Conservation (phyloP, 345 rosid genomes). For the Eucalyptus shirleyi region DNA sequence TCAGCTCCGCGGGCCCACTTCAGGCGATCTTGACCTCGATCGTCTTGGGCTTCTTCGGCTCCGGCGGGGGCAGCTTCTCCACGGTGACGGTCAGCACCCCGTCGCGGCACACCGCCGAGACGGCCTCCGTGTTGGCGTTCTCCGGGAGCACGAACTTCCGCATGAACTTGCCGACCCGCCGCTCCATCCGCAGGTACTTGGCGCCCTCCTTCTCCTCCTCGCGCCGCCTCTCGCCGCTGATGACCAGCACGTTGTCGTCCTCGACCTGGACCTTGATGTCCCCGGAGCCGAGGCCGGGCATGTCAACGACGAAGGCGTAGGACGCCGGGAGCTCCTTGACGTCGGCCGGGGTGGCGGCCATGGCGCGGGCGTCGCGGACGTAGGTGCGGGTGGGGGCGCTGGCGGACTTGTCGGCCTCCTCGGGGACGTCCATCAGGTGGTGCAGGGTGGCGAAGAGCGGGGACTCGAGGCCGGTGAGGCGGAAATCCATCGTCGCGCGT, state of each 20-base stretch:
- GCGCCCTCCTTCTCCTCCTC: conserved; percentile 38
- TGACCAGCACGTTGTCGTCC: conserved; percentile 53
- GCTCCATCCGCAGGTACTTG: conserved; percentile 73
- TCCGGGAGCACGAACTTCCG: conserved; percentile 65
- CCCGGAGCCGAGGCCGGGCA: conserved; percentile 66
- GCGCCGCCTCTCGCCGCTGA: conserved; percentile 55
- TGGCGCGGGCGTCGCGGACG: conserved; percentile 59
- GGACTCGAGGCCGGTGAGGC: conserved; percentile 16
- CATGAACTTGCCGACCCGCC: conserved; percentile 69
- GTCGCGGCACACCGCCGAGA: conserved; percentile 57
- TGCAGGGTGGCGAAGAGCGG: conserved; percentile 32
- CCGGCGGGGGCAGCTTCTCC: conserved; percentile 70
- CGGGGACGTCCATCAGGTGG: conserved; percentile 37
- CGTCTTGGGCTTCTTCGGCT: conserved; percentile 63
- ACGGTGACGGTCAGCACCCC: conserved; percentile 73
- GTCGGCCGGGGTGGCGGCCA: conserved; percentile 84
- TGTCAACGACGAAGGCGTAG: conserved; percentile 54
- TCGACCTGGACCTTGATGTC: conserved; percentile 75
- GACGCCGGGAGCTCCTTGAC: conserved; percentile 43
- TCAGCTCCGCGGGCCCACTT: not conserved
- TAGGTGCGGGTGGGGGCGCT: conserved; percentile 31
- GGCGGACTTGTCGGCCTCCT: not conserved
- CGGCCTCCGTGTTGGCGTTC: conserved; percentile 46
- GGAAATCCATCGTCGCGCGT: conserved; percentile 21
- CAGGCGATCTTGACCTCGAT: conserved; percentile 68